phyloP scores from a whole-genome alignment of 106 monocot species.

The Allium cepa region DNA sequence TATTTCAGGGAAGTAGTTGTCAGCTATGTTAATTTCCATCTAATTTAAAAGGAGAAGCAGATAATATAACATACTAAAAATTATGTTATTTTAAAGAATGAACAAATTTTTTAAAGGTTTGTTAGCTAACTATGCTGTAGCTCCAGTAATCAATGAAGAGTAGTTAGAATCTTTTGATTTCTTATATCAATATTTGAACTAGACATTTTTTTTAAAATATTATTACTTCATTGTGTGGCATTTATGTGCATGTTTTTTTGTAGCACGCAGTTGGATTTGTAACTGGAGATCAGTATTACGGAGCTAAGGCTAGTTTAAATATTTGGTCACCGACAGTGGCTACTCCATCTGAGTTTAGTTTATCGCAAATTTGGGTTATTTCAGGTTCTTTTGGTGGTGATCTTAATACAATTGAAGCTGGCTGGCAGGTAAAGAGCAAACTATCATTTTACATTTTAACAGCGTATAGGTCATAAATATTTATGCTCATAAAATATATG shows the following conservation, averaged over 20 bases:
- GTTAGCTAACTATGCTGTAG: too few relatives aligned
- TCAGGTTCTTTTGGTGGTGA: conserved; percentile 73
- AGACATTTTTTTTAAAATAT: not conserved
- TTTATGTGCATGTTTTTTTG: not conserved
- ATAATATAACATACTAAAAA: too few relatives aligned
- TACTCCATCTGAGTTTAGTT: conserved; percentile 67
- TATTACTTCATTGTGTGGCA: not conserved
- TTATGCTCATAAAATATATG: too few relatives aligned
- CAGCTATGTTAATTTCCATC: not conserved
- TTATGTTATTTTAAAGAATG: too few relatives aligned
- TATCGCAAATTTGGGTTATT: conserved; percentile 91
- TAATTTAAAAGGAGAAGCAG: too few relatives aligned
- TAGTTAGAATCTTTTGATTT: too few relatives aligned
- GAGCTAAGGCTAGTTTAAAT: conserved; percentile 79
- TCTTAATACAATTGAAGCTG: conserved; percentile 96
- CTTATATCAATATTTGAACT: too few relatives aligned
- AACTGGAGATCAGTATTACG: conserved; percentile 60
- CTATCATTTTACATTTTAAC: not conserved
- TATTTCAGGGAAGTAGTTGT: too few relatives aligned
- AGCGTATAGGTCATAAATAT: too few relatives aligned
- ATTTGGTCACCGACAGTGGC: conserved; percentile 77
- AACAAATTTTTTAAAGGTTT: too few relatives aligned
- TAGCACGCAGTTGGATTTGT: conserved; percentile 93
- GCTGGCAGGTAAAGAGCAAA: conserved; percentile 64
- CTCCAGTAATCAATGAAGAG: too few relatives aligned